Conservation (phyloP, 805 yeast genomes). For the Hanseniaspora jakobsenii region DNA sequence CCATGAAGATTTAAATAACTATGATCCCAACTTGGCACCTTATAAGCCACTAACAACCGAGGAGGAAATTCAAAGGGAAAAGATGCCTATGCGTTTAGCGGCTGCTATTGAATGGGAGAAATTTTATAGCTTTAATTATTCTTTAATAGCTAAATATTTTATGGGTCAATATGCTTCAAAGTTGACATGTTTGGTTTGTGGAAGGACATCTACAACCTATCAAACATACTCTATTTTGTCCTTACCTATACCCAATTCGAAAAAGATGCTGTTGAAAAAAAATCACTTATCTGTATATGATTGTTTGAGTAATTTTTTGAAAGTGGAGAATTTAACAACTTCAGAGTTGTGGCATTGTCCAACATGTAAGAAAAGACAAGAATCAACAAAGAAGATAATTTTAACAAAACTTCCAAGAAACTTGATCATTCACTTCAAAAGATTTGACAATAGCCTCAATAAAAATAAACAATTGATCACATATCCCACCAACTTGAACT, state of each 20-base stretch:
- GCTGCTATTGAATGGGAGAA: slow-evolving; percentile 88
- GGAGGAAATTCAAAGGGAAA: slow-evolving; percentile 64
- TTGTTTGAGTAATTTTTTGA: slow-evolving; percentile 68
- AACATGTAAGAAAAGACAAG: slow-evolving; percentile 48
- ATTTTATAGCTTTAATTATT: slow-evolving; percentile 64
- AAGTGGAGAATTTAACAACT: slow-evolving; percentile 59
- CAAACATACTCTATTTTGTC: slow-evolving; percentile 70
- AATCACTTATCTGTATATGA: slow-evolving; percentile 41
- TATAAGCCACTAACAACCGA: slow-evolving; percentile 44
- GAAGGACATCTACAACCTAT: slow-evolving; percentile 69
- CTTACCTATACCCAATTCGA: slow-evolving; percentile 66
- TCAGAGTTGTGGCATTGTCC: slow-evolving; percentile 84
- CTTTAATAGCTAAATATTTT: slow-evolving; percentile 66
- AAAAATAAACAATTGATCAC: slow-evolving; percentile 55
- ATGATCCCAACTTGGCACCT: slow-evolving; percentile 6
- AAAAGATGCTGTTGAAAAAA: too few relatives aligned
- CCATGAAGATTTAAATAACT: slow-evolving; percentile 76
- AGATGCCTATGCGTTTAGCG: slow-evolving; percentile 62
- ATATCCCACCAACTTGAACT: slow-evolving; percentile 56
- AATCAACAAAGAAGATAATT: slow-evolving; percentile 54
- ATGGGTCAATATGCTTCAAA: slow-evolving; percentile 85
- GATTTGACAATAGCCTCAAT: slow-evolving; percentile 42
- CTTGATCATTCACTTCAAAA: slow-evolving; percentile 70
- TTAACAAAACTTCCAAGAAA: slow-evolving; percentile 71
- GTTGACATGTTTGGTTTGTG: slow-evolving; percentile 60